Conservation (phyloP, 2,329 filamentous ascomycete genomes). For the Stagonosporopsis vannaccii region DNA sequence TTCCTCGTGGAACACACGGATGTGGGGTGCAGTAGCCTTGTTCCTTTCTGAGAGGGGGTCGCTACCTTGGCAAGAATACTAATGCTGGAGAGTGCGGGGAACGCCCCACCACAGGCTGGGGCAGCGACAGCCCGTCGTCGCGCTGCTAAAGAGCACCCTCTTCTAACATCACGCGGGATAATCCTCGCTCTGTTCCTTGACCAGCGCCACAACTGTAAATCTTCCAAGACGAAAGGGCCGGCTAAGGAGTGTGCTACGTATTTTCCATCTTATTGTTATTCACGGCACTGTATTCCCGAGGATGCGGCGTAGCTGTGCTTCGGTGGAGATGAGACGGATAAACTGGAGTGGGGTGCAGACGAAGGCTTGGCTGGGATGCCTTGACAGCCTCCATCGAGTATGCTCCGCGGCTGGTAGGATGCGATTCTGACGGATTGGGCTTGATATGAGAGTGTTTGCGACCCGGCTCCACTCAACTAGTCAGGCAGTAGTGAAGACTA, state of each 20-base stretch:
- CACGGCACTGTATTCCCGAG: not conserved
- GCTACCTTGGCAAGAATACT: conserved; percentile 32
- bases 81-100: conserved; percentile 33
- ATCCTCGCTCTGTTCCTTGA: not conserved
- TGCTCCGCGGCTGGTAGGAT: not conserved
- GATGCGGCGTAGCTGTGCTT: not conserved
- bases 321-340: not conserved
- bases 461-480: not conserved
- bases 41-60: conserved; percentile 26
- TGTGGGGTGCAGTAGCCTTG: conserved; percentile 45
- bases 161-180: not conserved
- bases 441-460: not conserved
- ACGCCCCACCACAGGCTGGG: conserved; percentile 4
- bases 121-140: not conserved
- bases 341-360: conserved; percentile 7
- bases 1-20: conserved; percentile 33
- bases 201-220: not conserved
- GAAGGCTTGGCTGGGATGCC: conserved; percentile 5
- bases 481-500: not conserved
- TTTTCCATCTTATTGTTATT: not conserved
- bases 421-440: not conserved
- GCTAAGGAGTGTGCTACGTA: not conserved
- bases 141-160: not conserved
- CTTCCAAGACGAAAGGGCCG: not conserved
- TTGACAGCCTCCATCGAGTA: not conserved